Base-by-base conservation (phyloP, 2,329 filamentous ascomycete genomes). In the Sclerotinia spermophila region DNA sequence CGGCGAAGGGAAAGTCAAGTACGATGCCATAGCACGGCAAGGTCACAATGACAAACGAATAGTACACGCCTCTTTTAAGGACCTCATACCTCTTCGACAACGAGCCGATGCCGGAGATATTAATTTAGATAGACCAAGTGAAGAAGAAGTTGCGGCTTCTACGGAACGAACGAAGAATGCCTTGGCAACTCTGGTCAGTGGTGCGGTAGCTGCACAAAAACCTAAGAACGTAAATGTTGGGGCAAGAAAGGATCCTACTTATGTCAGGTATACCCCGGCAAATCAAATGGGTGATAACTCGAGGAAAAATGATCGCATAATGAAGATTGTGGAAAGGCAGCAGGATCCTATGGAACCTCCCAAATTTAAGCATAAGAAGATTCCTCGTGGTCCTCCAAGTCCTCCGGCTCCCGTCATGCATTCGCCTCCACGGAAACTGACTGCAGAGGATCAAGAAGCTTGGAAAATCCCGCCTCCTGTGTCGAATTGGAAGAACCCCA, bases 301-400 rank as follows among this genome's bases (percentile, higher is more conserved):
- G 53, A 91, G 90, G 81, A 97, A 97, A 83, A 93, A 94, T 77
- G 94, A 98, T 78, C 90, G 96, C 21, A 97, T 99, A 75, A 96
- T 99, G 88, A 98, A 98, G 84, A 98, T 99, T 81, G 93, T 97
- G 51, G 93, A 97, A 81, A 87, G 93, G 70, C 95, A 98, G 80
- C 87, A 91, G 75, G 96, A 99, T 81, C 96, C 96, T 0, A 92
- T 97, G 91, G 95, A 97, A 79, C 96, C 96, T 1, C 95, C 96
- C 2, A 98, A 97, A 79, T 97, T 98, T 84, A 98, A 98, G 82
- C 93, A 97, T 83, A 98, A 98, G 85, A 97, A 97, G 83, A 97
- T 99, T 71, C 95, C 95, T 15, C 88, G 93, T 76, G 94, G 95
- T 48, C 94, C 96, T 15, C 94, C 95, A 0, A 96, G 92, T 66